Base-by-base conservation (phyloP, 768 basidiomycete species). In the Chalciporus chontae region DNA sequence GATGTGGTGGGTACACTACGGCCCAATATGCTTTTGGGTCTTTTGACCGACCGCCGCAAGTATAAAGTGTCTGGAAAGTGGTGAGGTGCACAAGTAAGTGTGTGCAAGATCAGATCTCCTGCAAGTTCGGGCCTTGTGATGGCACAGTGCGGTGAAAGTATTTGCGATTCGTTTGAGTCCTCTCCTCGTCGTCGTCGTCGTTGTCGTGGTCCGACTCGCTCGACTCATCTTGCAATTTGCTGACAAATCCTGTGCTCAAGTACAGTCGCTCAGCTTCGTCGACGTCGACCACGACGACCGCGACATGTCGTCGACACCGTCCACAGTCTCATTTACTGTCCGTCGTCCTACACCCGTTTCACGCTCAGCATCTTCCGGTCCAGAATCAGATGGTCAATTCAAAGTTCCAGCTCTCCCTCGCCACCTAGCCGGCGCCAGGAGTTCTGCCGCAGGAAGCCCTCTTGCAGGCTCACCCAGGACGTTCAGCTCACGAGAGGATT, bases 261-360 rank as follows among this genome's bases (percentile, higher is more conserved):
- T 15, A n/a, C n/a, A n/a, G n/a, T n/a, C n/a, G n/a, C n/a, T n/a
- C n/a, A 14, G 5, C 9, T 32, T n/a, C 13, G 3, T 14, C 19
- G 24, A 24, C 37, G 15, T 9, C 40, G 27, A 31, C 37, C 21
- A 21, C 34, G n/a, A 9, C 43, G 38, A 27, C 48, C 38, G 15
- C 51, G 19, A 40, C 40, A 65, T 66, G 66, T 34, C 53, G 19
- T n/a, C 61, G 9, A 47, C 62, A n/a, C 56, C 62, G 15, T 54
- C 64, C 18, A 78, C 81, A 55, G 77, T 94, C 36, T 94, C 92
- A 1, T 94, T 95, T 69, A 93, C 87, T 2, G 77, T 95, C 50
- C 81, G 90, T 38, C 78, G 90, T 8, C 93, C 93, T 0, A 83
- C 82, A 0, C 85, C 88, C 1, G 63, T 75, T 0, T 85, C 87